These are phyloP conservation scores for Rostrohypoxylon terebratum DNA, from an alignment of 495 filamentous ascomycete genomes.

Conservation along the genomic window DNA sequence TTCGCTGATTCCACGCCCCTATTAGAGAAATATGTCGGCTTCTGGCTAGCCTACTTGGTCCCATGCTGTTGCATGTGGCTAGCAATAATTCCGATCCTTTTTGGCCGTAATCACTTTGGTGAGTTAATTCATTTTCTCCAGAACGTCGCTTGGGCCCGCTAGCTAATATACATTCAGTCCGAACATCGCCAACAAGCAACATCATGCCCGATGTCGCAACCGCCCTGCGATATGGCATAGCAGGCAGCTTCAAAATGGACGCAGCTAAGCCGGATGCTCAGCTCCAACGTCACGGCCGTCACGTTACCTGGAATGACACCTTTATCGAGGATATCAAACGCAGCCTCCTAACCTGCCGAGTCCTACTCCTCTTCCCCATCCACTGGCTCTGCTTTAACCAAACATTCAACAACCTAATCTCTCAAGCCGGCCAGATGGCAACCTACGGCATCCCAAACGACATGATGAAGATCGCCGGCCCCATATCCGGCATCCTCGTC, in stretches of 20 bases:
- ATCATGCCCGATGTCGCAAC: conserved; percentile 24
- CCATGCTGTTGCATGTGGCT: conserved; percentile 47
- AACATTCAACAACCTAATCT: conserved; percentile 62
- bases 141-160: neutral
- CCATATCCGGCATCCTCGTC: conserved; percentile 29
- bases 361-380: conserved; percentile 55
- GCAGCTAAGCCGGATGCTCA: conserved; percentile 30
- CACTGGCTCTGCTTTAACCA: conserved; percentile 52
- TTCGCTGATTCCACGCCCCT: conserved; percentile 33
- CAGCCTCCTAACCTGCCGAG: conserved; percentile 31
- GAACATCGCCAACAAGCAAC: conserved; percentile 26
- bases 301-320: conserved; percentile 29
- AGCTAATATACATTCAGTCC: conserved; percentile 23
- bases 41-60: conserved; percentile 57
- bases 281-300: conserved; percentile 13
- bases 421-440: conserved; percentile 66
- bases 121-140: neutral
- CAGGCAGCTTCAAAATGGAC: conserved; percentile 29
- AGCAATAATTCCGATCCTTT: conserved; percentile 52
- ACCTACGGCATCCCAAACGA: conserved; percentile 64
- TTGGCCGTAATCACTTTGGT: conserved; percentile 61
- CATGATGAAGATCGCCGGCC: conserved; percentile 48
- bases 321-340: conserved; percentile 35
- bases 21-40: conserved; percentile 43
- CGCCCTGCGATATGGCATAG: conserved; percentile 21